Evolutionary conservation across 768 basidiomycete species (phyloP).

Genomic region (Boletus bicolor): DNA sequence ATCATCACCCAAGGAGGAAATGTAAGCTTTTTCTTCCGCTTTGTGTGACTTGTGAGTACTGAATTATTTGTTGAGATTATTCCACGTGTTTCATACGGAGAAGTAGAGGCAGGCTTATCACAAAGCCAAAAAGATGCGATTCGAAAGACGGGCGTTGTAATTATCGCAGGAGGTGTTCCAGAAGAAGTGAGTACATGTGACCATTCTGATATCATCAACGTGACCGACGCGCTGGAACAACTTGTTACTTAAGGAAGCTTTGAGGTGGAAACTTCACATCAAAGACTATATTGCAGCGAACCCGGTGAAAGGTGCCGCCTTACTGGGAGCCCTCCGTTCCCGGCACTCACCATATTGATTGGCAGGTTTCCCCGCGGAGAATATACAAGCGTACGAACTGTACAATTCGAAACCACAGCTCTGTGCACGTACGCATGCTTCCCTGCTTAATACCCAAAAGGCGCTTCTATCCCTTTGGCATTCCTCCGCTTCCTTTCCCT

Average conservation of each 20-base stretch:
- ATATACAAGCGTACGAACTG: slow-evolving; percentile 72
- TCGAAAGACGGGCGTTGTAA: slow-evolving; percentile 50
- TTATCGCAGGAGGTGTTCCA: slow-evolving; percentile 57
- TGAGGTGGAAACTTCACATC: slow-evolving; percentile 55
- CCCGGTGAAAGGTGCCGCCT: slow-evolving; percentile 45
- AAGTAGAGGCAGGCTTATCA: slow-evolving; percentile 47
- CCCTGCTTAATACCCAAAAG: slow-evolving; percentile 53
- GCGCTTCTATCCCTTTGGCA: slow-evolving; percentile 61
- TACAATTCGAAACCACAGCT: slow-evolving; percentile 68
- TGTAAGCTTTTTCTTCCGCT: slow-evolving; percentile 31
- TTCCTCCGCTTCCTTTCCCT: slow-evolving; percentile 35
- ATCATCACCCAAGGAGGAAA: slow-evolving; percentile 46
- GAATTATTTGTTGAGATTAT: slow-evolving; percentile 38
- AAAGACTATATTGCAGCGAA: slow-evolving; percentile 54
- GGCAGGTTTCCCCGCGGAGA: slow-evolving; percentile 60
- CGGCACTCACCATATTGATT: not conserved
- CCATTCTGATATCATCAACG: not conserved
- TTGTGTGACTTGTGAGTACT: not conserved
- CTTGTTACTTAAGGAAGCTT: slow-evolving; percentile 43
- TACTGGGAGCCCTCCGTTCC: not conserved
- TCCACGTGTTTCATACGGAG: slow-evolving; percentile 45
- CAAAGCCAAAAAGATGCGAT: slow-evolving; percentile 42
- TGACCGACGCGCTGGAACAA: not conserved
- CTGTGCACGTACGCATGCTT: slow-evolving; percentile 64
- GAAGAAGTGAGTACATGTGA: slow-evolving; percentile 39